Base-by-base conservation (phyloP, 176 grass and related monocot genomes). In the Pontederia paniculata region DNA sequence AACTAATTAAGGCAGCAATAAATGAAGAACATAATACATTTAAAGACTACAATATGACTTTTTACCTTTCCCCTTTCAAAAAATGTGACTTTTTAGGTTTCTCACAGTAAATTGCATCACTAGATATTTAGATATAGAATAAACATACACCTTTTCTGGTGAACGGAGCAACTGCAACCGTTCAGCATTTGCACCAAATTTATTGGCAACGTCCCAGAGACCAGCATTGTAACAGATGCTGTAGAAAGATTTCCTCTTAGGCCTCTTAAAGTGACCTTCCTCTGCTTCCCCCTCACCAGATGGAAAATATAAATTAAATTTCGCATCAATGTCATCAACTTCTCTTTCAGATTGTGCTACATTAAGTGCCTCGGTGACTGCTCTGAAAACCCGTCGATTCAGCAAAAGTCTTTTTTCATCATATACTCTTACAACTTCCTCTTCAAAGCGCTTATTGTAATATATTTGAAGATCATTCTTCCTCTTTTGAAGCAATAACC, bases 251-350 rank as follows among this genome's bases (percentile, higher is more conserved):
- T 85, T 98, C 66, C 86, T 79, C 77, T 93, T 98, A 2, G 94
- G 94, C 8, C 80, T 79, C 70, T 98, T 98, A 73, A 93, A 98
- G 58, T 98, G 94, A 9, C 87, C 86, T 57, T 78, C 81, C 66
- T 88, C 94, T 4, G 23, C 56, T 67, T 98, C 94, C 76, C 69
- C 65, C 76, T 98, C 94, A 17, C 94, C 94, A 54, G 94, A 77
- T 58, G 87, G 94, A 61, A 98, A 98, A 80, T 98, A 87, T 31
- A 98, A 69, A 78, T 98, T 98, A 50, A 93, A 98, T 50, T 98
- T 98, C 12, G 70, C 80, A 44, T 98, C 94, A 41, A 93, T 83
- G 77, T 98, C 94, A 60, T 98, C 94, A 57, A 98, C 83, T 67
- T 98, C 94, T 70, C 85, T 87, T 69, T 98, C 94, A 55, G 94